A percentile compares a stretch with the other conserved stretches of the same genome.
phyloP scores from a whole-genome alignment of 73 alveolate species.

The Urostyla sp. region DNA sequence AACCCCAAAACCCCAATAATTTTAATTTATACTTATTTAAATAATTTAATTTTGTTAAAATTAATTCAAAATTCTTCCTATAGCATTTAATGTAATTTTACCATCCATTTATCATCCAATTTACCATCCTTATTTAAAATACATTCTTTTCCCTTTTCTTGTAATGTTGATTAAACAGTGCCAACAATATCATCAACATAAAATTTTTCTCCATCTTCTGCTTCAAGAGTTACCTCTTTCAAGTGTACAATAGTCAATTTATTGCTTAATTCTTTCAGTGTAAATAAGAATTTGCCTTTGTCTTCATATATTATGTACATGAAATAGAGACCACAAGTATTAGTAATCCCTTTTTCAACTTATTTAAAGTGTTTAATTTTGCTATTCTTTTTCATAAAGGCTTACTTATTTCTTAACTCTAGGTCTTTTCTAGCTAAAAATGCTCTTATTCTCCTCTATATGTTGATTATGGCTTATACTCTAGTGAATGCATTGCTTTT shows the following conservation, averaged over 20 bases:
- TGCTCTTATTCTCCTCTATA: background rate
- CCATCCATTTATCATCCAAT: background rate
- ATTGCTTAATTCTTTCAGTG: slow-evolving; percentile 4
- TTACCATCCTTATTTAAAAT: background rate
- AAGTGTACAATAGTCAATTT: background rate
- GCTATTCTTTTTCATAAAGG: background rate
- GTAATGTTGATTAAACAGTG: background rate
- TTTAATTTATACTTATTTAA: too few relatives aligned
- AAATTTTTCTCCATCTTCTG: background rate
- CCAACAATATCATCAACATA: slow-evolving; percentile 18
- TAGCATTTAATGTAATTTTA: background rate
- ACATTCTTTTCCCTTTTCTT: background rate
- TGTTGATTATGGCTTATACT: slow-evolving; percentile 12
- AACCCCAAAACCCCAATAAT: too few relatives aligned
- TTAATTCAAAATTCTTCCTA: background rate
- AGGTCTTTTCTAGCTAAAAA: slow-evolving; percentile 5
- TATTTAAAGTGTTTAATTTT: background rate
- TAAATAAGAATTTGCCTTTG: background rate
- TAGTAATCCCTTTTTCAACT: background rate
- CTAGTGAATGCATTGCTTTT: background rate
- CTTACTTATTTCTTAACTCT: background rate
- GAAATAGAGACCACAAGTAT: background rate
- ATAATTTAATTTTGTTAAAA: too few relatives aligned
- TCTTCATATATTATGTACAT: background rate
- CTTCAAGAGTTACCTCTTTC: background rate